Conservation (phyloP, 208 protist genomes). For the Angomonas ambiguus region DNA sequence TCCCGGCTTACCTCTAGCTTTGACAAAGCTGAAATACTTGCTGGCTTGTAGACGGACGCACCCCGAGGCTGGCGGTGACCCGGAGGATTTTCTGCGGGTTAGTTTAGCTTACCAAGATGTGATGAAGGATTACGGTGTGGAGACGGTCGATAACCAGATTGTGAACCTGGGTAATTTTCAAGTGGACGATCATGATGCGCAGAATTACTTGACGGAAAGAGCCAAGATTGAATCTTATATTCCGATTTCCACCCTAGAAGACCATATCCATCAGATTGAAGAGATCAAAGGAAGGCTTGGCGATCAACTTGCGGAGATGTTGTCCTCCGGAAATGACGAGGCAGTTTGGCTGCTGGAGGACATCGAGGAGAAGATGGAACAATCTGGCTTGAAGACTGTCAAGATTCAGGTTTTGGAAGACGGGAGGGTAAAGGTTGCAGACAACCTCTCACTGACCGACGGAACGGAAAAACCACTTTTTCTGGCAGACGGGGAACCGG, state of each 20-base stretch:
- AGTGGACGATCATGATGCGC: constrained; percentile 56
- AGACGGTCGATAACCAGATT: constrained; percentile 79
- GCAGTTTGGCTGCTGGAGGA: constrained; percentile 83
- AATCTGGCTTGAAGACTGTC: constrained; percentile 70
- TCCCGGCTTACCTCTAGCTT: constrained; percentile 61
- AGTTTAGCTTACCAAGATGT: constrained; percentile 81
- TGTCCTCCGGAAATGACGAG: constrained; percentile 64
- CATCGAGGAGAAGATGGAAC: constrained; percentile 83
- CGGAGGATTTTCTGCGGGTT: constrained; percentile 68
- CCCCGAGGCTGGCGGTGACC: constrained; percentile 77
- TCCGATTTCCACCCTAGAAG: constrained; percentile 75
- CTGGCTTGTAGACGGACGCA: constrained; percentile 71
- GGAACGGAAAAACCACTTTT: constrained; percentile 69
- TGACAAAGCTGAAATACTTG: constrained; percentile 82
- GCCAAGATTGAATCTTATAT: constrained; percentile 69
- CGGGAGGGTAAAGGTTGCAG: constrained; percentile 46
- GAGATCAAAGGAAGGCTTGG: constrained; percentile 62
- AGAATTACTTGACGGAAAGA: constrained; percentile 75
- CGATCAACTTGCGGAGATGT: constrained; percentile 50
- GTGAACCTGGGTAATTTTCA: constrained; percentile 86
- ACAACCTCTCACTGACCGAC: constrained; percentile 51
- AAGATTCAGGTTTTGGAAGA: constrained; percentile 62
- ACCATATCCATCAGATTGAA: constrained; percentile 77
- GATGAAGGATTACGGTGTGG: constrained; percentile 86
- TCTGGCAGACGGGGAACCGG: constrained; percentile 21